phyloP scores from a whole-genome alignment of 2,329 filamentous ascomycete species.

The Polytolypa hystricis region DNA sequence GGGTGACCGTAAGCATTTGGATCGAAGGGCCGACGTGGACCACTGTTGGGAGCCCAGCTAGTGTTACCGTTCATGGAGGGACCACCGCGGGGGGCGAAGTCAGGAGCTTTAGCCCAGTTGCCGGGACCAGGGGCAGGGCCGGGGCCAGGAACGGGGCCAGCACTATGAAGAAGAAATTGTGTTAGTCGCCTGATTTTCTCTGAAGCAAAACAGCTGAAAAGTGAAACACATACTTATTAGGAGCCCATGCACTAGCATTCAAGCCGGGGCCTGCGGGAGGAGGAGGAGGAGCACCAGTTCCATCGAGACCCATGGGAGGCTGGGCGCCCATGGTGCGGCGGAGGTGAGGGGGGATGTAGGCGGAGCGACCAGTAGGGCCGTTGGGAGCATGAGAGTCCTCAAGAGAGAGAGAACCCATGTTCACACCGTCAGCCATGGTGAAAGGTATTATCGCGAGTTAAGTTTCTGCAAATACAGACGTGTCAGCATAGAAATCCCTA shows the following conservation, averaged over 20 bases:
- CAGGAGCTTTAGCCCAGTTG: slow-evolving; percentile 47
- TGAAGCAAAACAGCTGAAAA: too few species aligned
- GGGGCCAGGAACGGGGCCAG: too few species aligned
- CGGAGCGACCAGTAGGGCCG: slow-evolving; percentile 43
- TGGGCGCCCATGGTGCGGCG: slow-evolving; percentile 29
- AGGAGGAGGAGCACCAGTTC: slow-evolving; percentile 21
- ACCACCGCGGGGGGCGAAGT: slow-evolving; percentile 40
- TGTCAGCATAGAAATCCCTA: not conserved
- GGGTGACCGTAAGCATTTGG: slow-evolving; percentile 52
- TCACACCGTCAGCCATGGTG: slow-evolving; percentile 44
- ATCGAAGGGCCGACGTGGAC: slow-evolving; percentile 42
- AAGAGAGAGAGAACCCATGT: slow-evolving; percentile 47
- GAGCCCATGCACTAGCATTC: slow-evolving; percentile 27
- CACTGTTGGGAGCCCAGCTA: slow-evolving; percentile 27
- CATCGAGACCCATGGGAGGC: slow-evolving; percentile 29
- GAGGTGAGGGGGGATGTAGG: slow-evolving; percentile 57
- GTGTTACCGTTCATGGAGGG: slow-evolving; percentile 28
- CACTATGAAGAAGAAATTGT: slow-evolving; percentile 38
- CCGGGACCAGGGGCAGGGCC: slow-evolving; percentile 16
- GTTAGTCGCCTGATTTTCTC: too few species aligned
- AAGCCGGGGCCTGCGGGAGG: slow-evolving; percentile 17
- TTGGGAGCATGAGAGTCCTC: slow-evolving; percentile 49
- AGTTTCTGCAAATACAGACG: not conserved
- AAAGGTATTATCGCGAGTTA: not conserved
- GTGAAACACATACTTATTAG: slow-evolving; percentile 12